Conservation (phyloP, 2,329 filamentous ascomycete species). For the Aspergillus sp. region DNA sequence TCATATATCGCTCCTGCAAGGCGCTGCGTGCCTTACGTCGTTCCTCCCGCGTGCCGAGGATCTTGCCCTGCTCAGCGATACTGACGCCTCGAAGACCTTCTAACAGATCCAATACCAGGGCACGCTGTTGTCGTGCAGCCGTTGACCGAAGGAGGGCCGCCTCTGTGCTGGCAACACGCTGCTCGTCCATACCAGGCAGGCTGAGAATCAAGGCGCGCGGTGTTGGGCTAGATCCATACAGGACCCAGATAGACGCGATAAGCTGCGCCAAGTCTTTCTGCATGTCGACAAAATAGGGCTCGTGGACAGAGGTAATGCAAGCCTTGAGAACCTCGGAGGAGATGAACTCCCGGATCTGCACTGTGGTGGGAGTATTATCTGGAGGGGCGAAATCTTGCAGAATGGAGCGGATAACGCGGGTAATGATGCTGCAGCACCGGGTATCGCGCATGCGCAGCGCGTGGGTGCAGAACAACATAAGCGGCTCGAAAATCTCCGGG, state of each 20-base stretch:
- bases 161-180: slow-evolving; percentile 66
- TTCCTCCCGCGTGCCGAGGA: slow-evolving; percentile 50
- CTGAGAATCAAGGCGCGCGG: slow-evolving; percentile 74
- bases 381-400: slow-evolving; percentile 70
- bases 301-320: slow-evolving; percentile 85
- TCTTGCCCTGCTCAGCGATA: slow-evolving; percentile 88
- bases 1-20: slow-evolving; percentile 45
- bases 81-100: slow-evolving; percentile 86
- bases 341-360: slow-evolving; percentile 83
- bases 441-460: slow-evolving; percentile 87
- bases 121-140: slow-evolving; percentile 71
- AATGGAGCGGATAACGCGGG: slow-evolving; percentile 81
- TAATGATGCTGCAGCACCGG: slow-evolving; percentile 79
- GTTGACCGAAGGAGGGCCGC: slow-evolving; percentile 57
- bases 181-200: slow-evolving; percentile 71
- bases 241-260: slow-evolving; percentile 79
- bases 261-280: slow-evolving; percentile 88
- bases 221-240: slow-evolving; percentile 71
- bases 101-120: slow-evolving; percentile 78
- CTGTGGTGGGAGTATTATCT: slow-evolving; percentile 51
- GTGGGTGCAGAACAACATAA: slow-evolving; percentile 89
- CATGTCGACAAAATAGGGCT: slow-evolving; percentile 93
- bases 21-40: slow-evolving; percentile 42
- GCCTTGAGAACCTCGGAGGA: slow-evolving; percentile 84
- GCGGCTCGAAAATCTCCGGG: slow-evolving; percentile 75